Conservation (phyloP, 108 stramenopile species). For the Aurantiochytrium sp. region DNA sequence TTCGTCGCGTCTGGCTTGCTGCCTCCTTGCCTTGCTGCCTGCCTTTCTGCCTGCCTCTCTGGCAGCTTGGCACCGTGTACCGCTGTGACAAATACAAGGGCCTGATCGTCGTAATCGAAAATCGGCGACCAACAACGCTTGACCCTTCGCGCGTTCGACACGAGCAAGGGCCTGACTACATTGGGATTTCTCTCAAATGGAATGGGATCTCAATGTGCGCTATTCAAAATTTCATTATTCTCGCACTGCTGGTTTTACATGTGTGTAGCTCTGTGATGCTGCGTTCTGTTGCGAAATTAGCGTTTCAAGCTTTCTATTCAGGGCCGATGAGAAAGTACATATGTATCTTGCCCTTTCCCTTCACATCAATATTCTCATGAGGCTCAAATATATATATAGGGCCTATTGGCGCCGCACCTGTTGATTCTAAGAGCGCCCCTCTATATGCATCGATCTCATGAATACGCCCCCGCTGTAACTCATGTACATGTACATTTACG, state of each 20-base stretch:
- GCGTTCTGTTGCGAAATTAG: not conserved
- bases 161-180: no score
- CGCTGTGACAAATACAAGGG: not conserved
- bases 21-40: no score
- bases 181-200: no score
- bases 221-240: no score
- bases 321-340: constrained; percentile 1
- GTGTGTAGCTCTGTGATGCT: not conserved
- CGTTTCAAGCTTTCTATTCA: not conserved
- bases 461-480: not conserved
- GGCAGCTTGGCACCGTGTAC: not conserved
- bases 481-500: not conserved
- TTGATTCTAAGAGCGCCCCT: not conserved
- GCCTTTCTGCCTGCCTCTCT: no score
- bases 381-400: not conserved
- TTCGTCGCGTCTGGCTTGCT: not conserved
- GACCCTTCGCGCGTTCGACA: no score
- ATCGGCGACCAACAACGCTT: no score
- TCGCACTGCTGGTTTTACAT: no score
- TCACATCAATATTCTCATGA: constrained; percentile 7
- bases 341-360: constrained; percentile 23
- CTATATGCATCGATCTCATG: not conserved
- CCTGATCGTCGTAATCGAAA: no score
- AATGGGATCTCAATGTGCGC: no score
- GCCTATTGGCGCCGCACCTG: not conserved